Conservation (phyloP, 164 flowering plant species). For the Litsea cubeba region DNA sequence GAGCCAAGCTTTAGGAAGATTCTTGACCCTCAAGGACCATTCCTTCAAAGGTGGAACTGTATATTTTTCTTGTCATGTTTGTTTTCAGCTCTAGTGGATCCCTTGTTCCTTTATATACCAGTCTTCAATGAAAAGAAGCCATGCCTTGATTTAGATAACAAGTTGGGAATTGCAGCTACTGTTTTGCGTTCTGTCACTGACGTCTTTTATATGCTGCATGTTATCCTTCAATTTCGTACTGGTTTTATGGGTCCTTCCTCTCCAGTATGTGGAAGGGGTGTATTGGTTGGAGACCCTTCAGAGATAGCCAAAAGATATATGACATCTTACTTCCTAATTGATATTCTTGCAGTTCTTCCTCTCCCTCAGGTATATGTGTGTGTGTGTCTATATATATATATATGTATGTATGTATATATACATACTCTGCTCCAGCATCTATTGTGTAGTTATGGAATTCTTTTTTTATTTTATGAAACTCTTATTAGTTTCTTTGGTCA, state of each 20-base stretch:
- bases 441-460: not conserved
- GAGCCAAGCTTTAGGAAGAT: conserved; percentile 39
- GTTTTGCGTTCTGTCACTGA: conserved; percentile 75
- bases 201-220: conserved; percentile 68
- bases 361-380: conserved; percentile 95
- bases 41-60: conserved; percentile 84
- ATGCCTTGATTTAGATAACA: conserved; percentile 61
- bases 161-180: conserved; percentile 56
- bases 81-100: conserved; percentile 79
- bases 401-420: too few relatives aligned
- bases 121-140: conserved; percentile 37
- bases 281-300: conserved; percentile 63
- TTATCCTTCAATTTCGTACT: conserved; percentile 74
- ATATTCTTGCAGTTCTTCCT: conserved; percentile 89
- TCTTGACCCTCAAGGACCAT: conserved; percentile 82
- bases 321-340: conserved; percentile 64
- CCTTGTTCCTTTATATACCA: conserved; percentile 82
- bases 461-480: not conserved
- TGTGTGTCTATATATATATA: too few relatives aligned
- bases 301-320: conserved; percentile 69
- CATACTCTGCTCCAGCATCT: not conserved
- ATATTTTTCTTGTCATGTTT: conserved; percentile 76
- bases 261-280: conserved; percentile 93
- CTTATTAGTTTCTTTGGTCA: not conserved
- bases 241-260: conserved; percentile 90